Evolutionary conservation across 1,284 basidiomycete species (phyloP), one percentile per base, ranked within the genome.

Genomic region (Rhodotorula sp.): DNA sequence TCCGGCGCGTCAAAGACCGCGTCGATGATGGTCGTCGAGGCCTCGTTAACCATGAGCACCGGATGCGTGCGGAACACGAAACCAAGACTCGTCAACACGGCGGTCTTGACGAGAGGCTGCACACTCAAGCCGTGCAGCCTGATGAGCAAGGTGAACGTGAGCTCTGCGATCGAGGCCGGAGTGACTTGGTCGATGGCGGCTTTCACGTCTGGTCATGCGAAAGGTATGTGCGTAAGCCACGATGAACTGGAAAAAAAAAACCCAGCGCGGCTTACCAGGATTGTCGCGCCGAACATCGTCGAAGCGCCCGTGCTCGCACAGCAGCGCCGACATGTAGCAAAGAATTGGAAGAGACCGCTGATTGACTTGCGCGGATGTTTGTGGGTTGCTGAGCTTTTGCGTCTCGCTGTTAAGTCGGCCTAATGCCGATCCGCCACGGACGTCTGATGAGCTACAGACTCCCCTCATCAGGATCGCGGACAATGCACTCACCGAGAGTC

Each of bases 31-130:
- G 81, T 82, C 0, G 89, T 86, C 1, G 93, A 91, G 18, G 85
- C 83, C 10, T 89, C 87, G 67, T 88, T 82, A 0, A 91, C 90
- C 87, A 98, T 93, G 69, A 97, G 82, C 0, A 88, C 88, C 2
- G 95, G 95, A 75, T 94, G 89, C 10, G 93, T 88, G n/a, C 92
- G 88, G 82, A 94, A 98, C 6, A 99, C 81, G 79, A 91, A 95
- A 14, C 81, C 94, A 44, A 99, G 83, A 77, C 92, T 94, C 75
- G 93, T 79, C 69, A 95, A 78, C 24, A 90, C 84, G 26, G 89
- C 85, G 7, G 86, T 85, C 48, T 87, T 86, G 60, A 91, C 81
- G 20, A 82, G 80, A 6, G 82, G 67, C 56, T 87, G 86, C 2
- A 79, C 79, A 66, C 86, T 85, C 71, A 87, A 88, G 63, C 87